Base-by-base conservation (phyloP, 441 rosid species). In the Pelargonium myrrhifolium region DNA sequence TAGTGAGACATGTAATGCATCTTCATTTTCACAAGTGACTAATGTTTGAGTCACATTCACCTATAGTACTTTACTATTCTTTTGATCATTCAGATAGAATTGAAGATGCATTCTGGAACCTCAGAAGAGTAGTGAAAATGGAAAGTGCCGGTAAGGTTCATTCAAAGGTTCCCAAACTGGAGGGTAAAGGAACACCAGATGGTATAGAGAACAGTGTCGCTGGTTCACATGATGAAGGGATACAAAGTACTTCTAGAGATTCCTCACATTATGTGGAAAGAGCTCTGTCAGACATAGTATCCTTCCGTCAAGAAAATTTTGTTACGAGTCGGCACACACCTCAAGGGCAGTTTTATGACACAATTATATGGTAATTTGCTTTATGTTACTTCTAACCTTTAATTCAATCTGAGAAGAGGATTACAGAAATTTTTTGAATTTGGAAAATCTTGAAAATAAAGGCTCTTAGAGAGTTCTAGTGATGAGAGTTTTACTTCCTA, bases 241-340 rank as follows among this genome's bases (percentile, higher is more conserved):
- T 64, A 67, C 63, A 60, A 70, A 74, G 69, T 2, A 68, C 3
- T 66, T 49, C 71, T 39, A 71, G 42, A 24, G 64, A 76, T 28
- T 17, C 58, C 35, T 47, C 51, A 8, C 21, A 68, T 65, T 68
- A 72, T 10, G 65, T 70, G 70, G 72, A 73, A 70, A 80, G 71
- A 72, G 78, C 82, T 77, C 78, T 93, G 60, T 73, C 65, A 71
- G 79, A 82, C 68, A 66, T 85, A 39, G 93, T 93, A 62, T 87
- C 93, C 17, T 93, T 93, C 74, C 81, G 62, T 68, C 81, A 78
- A 73, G 97, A 91, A 78, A 91, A 93, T 76, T 85, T 93, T 69
- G 93, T 87, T 65, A 76, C 73, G 7, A 79, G 84, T 68, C 80
- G 39, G 67, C 67, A 51, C 71, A 70, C 73, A 43, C 76, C 65